Evolutionary conservation across 2,329 filamentous ascomycete genomes (phyloP), one percentile per base, ranked within the genome.

Genomic region (Penicillium frequentans): DNA sequence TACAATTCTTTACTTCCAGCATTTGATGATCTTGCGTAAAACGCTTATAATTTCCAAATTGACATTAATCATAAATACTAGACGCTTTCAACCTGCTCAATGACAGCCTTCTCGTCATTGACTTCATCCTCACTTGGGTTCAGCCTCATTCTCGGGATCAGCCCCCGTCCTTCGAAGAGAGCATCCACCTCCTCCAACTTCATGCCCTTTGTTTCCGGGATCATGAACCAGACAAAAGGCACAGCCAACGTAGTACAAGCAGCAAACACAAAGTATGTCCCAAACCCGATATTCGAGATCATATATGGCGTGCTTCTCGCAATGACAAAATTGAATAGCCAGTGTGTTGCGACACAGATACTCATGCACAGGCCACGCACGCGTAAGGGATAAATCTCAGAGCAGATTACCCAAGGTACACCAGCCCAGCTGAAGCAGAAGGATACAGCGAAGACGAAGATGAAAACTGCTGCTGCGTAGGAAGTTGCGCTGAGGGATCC

Each of bases 251-350:
- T 61, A 39, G 58, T 58, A 16, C 60, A 59, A 0, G 55, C 50
- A 3, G 60, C 62, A 52, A 66, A 67, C 5, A 67, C 50, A 27
- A 67, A 61, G 21, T 65, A 67, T 8, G 66, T 67, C 3, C 65
- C 58, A n/a, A 53, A 66, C 0, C 46, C 39, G 3, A 66, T 60
- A 33, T 59, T 54, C 13, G 80, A 55, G 14, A 67, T 62, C 87
- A 90, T 90, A 42, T 82, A 85, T 1, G 87, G 84, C 1, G 86
- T 85, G 26, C 84, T 85, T 53, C 85, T 77, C 0, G 87, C 86
- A 51, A 90, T 84, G 6, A 89, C 82, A 52, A 90, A 88, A 67
- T 90, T 90, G 73, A 89, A 89, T 3, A 90, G 73, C 87, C 87
- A 90, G 64, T 90, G 86, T 0, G 84, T 88, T 0, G 84, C 85